Percentiles rank a stretch among this genome's conserved stretches.
phyloP scores from a whole-genome alignment of 108 stramenopile genomes.

The Aureococcus anophagefferens region DNA sequence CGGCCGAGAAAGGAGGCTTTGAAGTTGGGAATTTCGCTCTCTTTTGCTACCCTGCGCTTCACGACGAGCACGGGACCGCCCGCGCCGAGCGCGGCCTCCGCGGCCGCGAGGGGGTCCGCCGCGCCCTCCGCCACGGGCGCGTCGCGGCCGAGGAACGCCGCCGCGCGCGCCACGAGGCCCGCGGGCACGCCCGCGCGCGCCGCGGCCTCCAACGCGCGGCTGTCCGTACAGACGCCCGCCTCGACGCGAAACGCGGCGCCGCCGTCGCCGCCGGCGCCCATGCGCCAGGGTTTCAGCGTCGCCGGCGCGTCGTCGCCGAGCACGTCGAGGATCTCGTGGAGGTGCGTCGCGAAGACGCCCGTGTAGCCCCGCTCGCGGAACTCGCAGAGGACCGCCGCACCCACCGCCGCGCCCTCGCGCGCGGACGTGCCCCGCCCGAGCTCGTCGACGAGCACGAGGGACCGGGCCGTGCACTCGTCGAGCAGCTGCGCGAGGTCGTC shows the following conservation, averaged over 20 bases:
- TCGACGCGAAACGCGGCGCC: neutral
- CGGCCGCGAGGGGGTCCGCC: no score
- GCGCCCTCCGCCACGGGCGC: no score
- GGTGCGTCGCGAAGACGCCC: constrained; percentile 28
- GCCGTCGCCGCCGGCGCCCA: neutral
- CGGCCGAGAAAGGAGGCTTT: no score
- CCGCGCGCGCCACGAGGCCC: neutral
- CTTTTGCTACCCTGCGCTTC: no score
- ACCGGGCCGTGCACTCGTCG: constrained; percentile 19
- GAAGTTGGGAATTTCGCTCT: no score
- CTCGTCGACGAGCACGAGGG: constrained; percentile 38
- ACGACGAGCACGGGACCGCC: no score
- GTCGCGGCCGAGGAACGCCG: neutral
- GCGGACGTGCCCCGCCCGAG: constrained; percentile 37
- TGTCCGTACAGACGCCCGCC: neutral
- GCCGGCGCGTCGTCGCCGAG: neutral
- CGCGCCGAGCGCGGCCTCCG: no score
- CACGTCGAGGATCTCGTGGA: neutral
- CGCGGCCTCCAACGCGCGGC: neutral
- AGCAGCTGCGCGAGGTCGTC: constrained; percentile 38
- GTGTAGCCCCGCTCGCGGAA: neutral
- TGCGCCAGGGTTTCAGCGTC: neutral
- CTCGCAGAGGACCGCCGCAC: neutral
- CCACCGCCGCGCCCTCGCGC: neutral
- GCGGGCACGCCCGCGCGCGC: neutral